Percentiles rank a stretch among this genome's conserved stretches.
phyloP scores from a whole-genome alignment of 345 rosid species.

The Citrus inodora region DNA sequence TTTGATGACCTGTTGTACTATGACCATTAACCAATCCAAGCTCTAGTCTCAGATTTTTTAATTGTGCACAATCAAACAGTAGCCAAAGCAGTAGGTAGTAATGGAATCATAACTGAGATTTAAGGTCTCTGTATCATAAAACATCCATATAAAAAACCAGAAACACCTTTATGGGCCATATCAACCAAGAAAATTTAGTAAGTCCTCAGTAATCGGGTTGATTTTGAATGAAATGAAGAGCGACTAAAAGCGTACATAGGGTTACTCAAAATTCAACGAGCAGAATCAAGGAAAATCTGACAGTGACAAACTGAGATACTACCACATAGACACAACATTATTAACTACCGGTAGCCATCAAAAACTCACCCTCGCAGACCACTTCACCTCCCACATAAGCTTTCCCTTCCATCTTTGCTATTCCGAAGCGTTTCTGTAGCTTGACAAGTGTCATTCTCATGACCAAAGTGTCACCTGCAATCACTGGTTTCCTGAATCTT shows the following conservation, averaged over 20 bases:
- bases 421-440: conserved; percentile 85
- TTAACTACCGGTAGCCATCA: conserved; percentile 75
- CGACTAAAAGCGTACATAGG: neutral
- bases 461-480: conserved; percentile 93
- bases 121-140: neutral
- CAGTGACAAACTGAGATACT: neutral
- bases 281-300: neutral
- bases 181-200: neutral
- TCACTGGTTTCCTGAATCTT: conserved; percentile 87
- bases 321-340: neutral
- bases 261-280: neutral
- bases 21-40: neutral
- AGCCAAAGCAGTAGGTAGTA: neutral
- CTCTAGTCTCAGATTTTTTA: neutral
- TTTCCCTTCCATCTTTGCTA: conserved; percentile 96
- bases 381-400: conserved; percentile 79
- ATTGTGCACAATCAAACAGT: neutral
- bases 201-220: neutral
- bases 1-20: neutral
- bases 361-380: conserved; percentile 94
- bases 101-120: neutral
- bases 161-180: neutral
- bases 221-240: neutral
- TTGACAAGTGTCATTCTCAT: conserved; percentile 91
- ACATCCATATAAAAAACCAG: neutral